Percentiles rank a stretch among this genome's conserved stretches.
Conservation (phyloP, 768 basidiomycete genomes). For the Rhizopogon vesiculosus region DNA sequence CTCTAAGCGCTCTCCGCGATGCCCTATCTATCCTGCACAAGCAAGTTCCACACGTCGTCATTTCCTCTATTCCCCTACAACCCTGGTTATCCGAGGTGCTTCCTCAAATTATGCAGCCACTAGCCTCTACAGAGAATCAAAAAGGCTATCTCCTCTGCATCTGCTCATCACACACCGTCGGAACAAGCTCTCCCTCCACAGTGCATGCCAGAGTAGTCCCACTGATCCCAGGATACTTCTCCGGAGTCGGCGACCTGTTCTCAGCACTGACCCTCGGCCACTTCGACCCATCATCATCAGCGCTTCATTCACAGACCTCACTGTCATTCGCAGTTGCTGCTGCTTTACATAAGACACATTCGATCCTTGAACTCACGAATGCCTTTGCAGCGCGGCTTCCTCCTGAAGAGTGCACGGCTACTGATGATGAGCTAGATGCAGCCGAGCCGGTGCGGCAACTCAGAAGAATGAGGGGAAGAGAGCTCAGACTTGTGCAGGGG, state of each 20-base stretch:
- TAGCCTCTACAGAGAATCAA: conserved; percentile 14
- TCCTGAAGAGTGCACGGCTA: conserved; percentile 50
- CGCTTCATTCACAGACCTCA: conserved; percentile 25
- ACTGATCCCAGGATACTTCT: conserved; percentile 86
- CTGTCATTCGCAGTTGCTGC: conserved; percentile 40
- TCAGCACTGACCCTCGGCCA: conserved; percentile 87
- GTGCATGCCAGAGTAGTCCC: conserved; percentile 74
- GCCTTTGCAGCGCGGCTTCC: conserved; percentile 51
- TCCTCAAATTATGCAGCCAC: conserved; percentile 35
- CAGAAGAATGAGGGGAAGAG: conserved; percentile 77
- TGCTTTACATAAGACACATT: conserved; percentile 71
- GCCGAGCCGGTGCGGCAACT: conserved; percentile 58
- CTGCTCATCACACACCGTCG: conserved; percentile 47
- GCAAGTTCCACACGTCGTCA: conserved; percentile 83
- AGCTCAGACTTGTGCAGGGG: conserved; percentile 79
- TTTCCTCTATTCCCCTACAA: conserved; percentile 80
- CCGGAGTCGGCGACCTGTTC: conserved; percentile 96
- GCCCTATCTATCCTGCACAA: conserved; percentile 75
- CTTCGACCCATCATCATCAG: conserved; percentile 37
- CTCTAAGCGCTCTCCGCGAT: conserved; percentile 56
- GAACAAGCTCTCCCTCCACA: conserved; percentile 23
- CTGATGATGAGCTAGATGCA: conserved; percentile 76
- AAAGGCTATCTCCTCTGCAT: conserved; percentile 72
- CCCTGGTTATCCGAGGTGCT: conserved; percentile 54
- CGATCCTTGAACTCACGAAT: conserved; percentile 63